Evolutionary conservation across 768 basidiomycete species (phyloP).

Genomic region (Termitomyces heimii): DNA sequence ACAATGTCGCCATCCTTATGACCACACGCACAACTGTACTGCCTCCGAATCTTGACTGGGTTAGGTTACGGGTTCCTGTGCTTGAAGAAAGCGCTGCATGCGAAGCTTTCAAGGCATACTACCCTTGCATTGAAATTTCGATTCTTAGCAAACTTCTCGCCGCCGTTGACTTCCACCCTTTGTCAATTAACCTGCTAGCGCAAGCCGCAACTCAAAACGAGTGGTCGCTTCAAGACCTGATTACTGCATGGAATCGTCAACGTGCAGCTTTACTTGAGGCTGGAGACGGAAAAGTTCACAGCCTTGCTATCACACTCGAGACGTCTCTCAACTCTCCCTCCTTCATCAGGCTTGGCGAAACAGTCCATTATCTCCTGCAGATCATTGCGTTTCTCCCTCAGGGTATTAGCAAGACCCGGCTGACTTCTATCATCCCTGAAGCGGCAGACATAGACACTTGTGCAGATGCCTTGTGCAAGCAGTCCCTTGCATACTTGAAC

Average conservation of each 20-base stretch:
- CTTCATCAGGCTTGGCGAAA: not conserved
- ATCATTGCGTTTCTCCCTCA: not conserved
- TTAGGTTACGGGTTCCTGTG: not conserved
- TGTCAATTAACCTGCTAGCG: not conserved
- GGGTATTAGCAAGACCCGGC: not conserved
- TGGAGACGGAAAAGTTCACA: slow-evolving; percentile 8
- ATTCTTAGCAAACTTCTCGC: not conserved
- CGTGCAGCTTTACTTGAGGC: not conserved
- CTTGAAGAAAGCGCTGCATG: not conserved
- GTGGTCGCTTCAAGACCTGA: not conserved
- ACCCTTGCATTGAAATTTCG: not conserved
- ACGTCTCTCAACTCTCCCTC: slow-evolving; percentile 10
- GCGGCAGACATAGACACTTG: not conserved
- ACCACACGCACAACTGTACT: not conserved
- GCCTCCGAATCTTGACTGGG: not conserved
- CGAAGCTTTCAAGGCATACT: not conserved
- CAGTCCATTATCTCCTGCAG: not conserved
- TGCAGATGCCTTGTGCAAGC: not conserved
- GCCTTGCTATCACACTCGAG: slow-evolving; percentile 6
- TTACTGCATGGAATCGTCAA: slow-evolving; percentile 1
- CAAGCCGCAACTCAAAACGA: not conserved
- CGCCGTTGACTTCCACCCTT: not conserved
- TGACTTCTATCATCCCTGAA: not conserved
- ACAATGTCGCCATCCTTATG: not conserved
- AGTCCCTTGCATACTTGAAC: not conserved